Base-by-base conservation (phyloP, 192 early-diverging fungal species). In the Physocladia obscura region DNA sequence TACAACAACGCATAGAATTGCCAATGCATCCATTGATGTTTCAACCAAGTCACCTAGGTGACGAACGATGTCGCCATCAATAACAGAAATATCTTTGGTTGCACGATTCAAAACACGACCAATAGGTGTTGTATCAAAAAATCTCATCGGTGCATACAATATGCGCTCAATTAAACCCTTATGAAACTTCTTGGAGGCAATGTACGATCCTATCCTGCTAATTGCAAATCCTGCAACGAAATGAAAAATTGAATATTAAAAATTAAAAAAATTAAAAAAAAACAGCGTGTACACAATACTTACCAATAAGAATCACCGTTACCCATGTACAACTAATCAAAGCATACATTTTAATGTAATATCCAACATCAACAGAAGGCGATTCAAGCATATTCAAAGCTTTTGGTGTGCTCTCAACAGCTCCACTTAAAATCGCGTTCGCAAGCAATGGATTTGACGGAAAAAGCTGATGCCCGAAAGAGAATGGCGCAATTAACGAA, bases 51-150 rank as follows among this genome's bases (percentile, higher is more conserved):
- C 44, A 11, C 70, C 57, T 38, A 55, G 70, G 15, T 13, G 38
- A 2, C 73, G 15, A 35, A 76, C 64, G 40, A 70, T 69, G 11
- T 49, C 38, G 50, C 57, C 52, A 73, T 96, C 94, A 64, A 96
- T 88, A 75, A 94, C 88, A 11, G 88, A 88, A 74, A 96, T 89
- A 79, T 98, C 93, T 17, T 90, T 89, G 30, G 91, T 90, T 70
- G 93, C 95, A 44, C 49, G 19, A 24, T 57, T 57, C 21, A 39
- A 24, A 29, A 57, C 22, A 22, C 65, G 15, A 50, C 69, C 75
- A 38, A 81, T 70, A 34, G 78, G 80, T 8, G 79, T 81, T 19
- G 61, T 80, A 48, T 79, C 78, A 74, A 82, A 81, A 71, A 82
- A 82, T 22, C 79, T 30, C 27, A 82, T 62, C 21, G 81, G 81